phyloP scores from a whole-genome alignment of 2,329 filamentous ascomycete species.

The Botryotinia narcissicola region DNA sequence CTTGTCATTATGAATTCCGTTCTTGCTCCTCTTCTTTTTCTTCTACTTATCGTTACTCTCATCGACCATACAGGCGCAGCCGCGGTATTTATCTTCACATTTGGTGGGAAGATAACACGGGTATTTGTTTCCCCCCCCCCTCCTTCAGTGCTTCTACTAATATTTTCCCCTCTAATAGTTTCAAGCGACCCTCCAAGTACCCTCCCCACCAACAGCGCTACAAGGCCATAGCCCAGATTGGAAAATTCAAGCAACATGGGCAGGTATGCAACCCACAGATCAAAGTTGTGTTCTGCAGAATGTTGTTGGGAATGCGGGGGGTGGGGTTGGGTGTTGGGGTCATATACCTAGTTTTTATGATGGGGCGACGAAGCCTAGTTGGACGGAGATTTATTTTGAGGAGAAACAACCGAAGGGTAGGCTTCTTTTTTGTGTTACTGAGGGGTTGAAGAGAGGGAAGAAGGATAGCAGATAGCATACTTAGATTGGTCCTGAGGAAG shows the following conservation, averaged over 20 bases:
- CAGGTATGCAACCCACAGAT: not conserved
- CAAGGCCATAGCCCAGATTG: slow-evolving; percentile 1
- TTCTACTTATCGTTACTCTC: not conserved
- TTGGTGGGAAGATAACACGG: slow-evolving; percentile 10
- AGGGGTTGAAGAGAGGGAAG: not conserved
- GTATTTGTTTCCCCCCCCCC: not conserved
- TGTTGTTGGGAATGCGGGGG: slow-evolving; percentile 12
- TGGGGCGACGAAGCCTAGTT: slow-evolving; percentile 7
- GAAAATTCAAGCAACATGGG: slow-evolving; percentile 7
- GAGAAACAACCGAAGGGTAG: not conserved
- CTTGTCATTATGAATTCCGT: not conserved
- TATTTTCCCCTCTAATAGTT: not conserved
- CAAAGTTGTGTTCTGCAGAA: slow-evolving; percentile 28
- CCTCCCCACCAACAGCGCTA: slow-evolving; percentile 2
- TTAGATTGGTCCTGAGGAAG: too few relatives aligned
- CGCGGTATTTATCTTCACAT: slow-evolving; percentile 3
- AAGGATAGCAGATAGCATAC: too few relatives aligned
- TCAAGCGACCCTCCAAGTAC: not conserved
- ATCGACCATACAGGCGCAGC: not conserved
- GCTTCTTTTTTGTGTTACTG: not conserved
- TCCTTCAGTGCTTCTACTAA: not conserved
- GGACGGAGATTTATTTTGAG: slow-evolving; percentile 10
- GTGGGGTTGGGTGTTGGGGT: slow-evolving; percentile 3
- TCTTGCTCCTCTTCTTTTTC: not conserved
- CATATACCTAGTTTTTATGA: slow-evolving; percentile 17